Evolutionary conservation across 164 flowering plant species (phyloP), one percentile per base, ranked within the genome.

Genomic region (Sextonia rubra): DNA sequence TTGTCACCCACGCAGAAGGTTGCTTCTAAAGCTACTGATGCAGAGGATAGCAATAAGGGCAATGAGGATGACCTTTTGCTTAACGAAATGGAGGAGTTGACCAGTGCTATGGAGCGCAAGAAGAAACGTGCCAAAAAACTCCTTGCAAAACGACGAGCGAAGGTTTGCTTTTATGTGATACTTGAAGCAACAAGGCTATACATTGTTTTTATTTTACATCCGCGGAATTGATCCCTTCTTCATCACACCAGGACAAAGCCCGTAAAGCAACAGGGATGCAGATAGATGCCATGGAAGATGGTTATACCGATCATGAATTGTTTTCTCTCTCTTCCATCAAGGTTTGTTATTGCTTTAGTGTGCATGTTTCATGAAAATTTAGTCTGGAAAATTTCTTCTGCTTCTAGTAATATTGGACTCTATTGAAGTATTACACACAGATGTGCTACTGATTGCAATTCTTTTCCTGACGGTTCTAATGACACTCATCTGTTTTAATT

Each of bases 1-100:
- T 77, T 93, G 17, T 77, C 93, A 68, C 90, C 93, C 55, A 6
- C 75, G 7, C 56, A 85, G 58, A 82, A 83, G 73, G 67, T 69
- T 71, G 27, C 74, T 64, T 64, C 86, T 71, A 72, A 82, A 70
- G 65, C 77, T 18, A 32, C 66, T 25, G 80, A 77, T 47, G 82
- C 22, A 64, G 90, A 81, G 52, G 82, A 72, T 72, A 82, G 69
- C 14, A 64, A 73, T 64, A 68, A 71, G 60, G 79, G 30, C 56
- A 92, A 91, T 77, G 96, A 86, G 72, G 97, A 92, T 79, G 94
- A 91, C 55, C 87, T 67, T 77, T 69, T 91, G 30, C 89, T 95
- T 11, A 84, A 90, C 76, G 97, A 95, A 81, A 89, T 95, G 97
- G 96, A 95, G 80, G 98, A 95, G 80, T 72, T 93, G 78, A 85